Percentiles rank a stretch among this genome's conserved stretches.
These are phyloP conservation scores for Pichia sp. DNA, from an alignment of 1,139 yeast species.

Conservation along the genomic window DNA sequence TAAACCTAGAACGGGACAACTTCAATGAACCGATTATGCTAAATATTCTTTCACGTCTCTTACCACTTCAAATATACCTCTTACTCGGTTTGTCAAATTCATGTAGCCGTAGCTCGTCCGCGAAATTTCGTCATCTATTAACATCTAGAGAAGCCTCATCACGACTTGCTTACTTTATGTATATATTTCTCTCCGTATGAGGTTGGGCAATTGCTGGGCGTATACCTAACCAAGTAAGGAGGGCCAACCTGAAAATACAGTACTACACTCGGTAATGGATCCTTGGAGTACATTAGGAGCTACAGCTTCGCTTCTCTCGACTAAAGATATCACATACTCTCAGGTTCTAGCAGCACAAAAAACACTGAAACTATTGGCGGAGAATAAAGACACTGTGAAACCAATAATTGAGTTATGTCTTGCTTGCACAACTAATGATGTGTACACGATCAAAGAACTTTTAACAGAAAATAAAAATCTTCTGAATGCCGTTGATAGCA, in stretches of 20 bases:
- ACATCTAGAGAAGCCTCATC: background rate
- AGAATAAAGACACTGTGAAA: conserved; percentile 26
- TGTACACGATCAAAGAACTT: conserved; percentile 40
- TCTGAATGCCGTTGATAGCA: conserved; percentile 35
- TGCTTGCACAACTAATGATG: conserved; percentile 53
- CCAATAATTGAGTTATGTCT: conserved; percentile 37
- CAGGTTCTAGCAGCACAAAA: conserved; percentile 47
- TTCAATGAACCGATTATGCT: no score
- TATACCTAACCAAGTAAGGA: no score
- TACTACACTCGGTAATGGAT: conserved; percentile 27
- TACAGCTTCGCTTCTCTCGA: conserved; percentile 20
- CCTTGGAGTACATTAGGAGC: conserved; percentile 29
- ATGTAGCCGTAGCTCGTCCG: background rate
- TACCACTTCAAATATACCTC: no score
- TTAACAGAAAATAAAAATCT: conserved; percentile 34
- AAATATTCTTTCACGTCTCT: no score
- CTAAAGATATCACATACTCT: conserved; percentile 29
- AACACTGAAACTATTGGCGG: conserved; percentile 35
- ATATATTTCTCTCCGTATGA: background rate
- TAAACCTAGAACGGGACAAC: no score
- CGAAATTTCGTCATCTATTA: background rate
- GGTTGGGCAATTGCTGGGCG: background rate
- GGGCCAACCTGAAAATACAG: background rate
- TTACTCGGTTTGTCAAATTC: background rate
- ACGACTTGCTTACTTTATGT: background rate